These are phyloP conservation scores for Luffa acutangula DNA, from an alignment of 306 rosid species.

Conservation along the genomic window DNA sequence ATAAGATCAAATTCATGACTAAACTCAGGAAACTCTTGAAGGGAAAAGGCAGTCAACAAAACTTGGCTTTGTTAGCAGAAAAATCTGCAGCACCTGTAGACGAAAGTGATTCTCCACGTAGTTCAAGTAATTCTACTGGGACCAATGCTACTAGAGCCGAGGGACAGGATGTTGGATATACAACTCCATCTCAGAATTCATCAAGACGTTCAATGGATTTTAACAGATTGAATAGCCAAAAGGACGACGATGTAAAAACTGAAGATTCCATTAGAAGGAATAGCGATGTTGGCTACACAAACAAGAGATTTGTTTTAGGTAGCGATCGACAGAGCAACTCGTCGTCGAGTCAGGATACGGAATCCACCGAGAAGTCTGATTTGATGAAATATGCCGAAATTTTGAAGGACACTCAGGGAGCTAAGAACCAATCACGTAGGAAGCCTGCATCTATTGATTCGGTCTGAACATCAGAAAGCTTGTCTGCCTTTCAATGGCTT, in stretches of 20 bases:
- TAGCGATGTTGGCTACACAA: conserved; percentile 25
- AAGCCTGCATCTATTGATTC: conserved; percentile 43
- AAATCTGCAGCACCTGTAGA: conserved; percentile 24
- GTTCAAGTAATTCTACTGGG: conserved; percentile 23
- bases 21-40: conserved; percentile 53
- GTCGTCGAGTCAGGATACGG: conserved; percentile 22
- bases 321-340: conserved; percentile 20
- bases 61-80: conserved; percentile 21
- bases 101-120: conserved; percentile 22
- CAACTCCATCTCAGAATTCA: conserved; percentile 18
- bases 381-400: conserved; percentile 74
- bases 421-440: conserved; percentile 3
- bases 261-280: conserved; percentile 9
- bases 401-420: conserved; percentile 34
- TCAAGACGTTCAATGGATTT: conserved; percentile 33
- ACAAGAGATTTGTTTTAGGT: conserved; percentile 20
- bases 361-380: conserved; percentile 31
- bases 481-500: conserved; percentile 8
- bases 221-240: conserved; percentile 13
- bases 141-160: conserved; percentile 20
- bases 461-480: conserved; percentile 14
- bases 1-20: conserved; percentile 32
- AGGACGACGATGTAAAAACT: conserved; percentile 26
- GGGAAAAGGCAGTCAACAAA: conserved; percentile 33
- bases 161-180: conserved; percentile 20